Conservation (phyloP, 2,329 filamentous ascomycete genomes). For the Colletotrichum higginsianum region DNA sequence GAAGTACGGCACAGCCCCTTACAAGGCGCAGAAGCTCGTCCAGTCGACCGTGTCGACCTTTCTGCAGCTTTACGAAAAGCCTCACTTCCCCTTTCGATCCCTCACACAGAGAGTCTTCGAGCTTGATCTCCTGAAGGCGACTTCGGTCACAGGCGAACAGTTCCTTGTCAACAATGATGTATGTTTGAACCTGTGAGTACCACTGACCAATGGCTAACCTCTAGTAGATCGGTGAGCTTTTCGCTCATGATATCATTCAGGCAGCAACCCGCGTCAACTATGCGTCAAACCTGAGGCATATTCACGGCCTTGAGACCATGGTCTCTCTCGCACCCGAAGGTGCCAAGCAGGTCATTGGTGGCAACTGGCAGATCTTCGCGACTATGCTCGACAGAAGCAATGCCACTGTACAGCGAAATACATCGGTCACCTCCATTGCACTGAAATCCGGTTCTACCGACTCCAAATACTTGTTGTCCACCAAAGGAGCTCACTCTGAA, state of each 20-base stretch:
- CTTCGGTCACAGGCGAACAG: constrained; percentile 80
- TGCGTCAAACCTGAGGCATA: constrained; percentile 86
- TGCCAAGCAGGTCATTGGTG: constrained; percentile 83
- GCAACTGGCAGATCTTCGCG: constrained; percentile 97
- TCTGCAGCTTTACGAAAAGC: constrained; percentile 83
- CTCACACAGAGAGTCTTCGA: constrained; percentile 78
- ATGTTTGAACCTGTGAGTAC: constrained; percentile 26
- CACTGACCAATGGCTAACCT: constrained; percentile 16
- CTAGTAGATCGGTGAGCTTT: constrained; percentile 72
- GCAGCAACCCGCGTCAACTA: constrained; percentile 95
- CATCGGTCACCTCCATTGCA: constrained; percentile 74
- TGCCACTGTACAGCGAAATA: constrained; percentile 75
- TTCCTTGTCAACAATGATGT: constrained; percentile 77
- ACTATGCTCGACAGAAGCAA: constrained; percentile 79
- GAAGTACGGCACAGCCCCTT: constrained; percentile 87
- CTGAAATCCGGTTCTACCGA: constrained; percentile 57
- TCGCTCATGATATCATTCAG: constrained; percentile 87
- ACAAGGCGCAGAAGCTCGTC: constrained; percentile 81
- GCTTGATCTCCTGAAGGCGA: constrained; percentile 76
- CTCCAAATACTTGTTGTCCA: constrained; percentile 64
- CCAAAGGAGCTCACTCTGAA: constrained; percentile 47
- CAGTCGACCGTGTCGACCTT: constrained; percentile 80
- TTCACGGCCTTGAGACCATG: constrained; percentile 93
- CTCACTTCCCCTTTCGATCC: constrained; percentile 87
- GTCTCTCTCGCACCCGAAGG: constrained; percentile 91